Conservation (phyloP, 1,284 basidiomycete genomes). For the Somion occarium region DNA sequence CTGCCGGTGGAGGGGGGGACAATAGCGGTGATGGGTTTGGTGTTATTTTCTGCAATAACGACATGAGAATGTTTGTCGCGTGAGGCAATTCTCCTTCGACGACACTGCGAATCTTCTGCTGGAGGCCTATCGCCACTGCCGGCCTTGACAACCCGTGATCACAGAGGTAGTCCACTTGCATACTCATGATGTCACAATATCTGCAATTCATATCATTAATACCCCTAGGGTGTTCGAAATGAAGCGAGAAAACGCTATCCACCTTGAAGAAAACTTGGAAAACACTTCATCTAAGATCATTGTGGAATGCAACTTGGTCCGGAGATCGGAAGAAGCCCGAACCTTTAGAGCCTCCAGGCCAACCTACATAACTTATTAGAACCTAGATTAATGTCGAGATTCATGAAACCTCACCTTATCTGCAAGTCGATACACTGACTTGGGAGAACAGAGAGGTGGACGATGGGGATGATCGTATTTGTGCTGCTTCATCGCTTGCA, state of each 20-base stretch:
- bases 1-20: too few species aligned
- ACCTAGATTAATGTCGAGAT: neutral
- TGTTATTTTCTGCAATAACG: neutral
- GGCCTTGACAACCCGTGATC: neutral
- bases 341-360: slow-evolving; percentile 10
- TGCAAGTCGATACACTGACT: slow-evolving; percentile 16
- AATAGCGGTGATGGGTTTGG: too few species aligned
- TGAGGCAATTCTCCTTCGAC: slow-evolving; percentile 3
- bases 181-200: slow-evolving; percentile 7
- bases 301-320: neutral
- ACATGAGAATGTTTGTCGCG: neutral
- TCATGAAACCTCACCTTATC: slow-evolving; percentile 7
- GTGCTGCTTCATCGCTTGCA: neutral
- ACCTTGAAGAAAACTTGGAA: slow-evolving; percentile 15
- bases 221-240: neutral
- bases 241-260: neutral
- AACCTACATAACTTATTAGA: slow-evolving; percentile 5
- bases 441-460: slow-evolving; percentile 11
- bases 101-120: slow-evolving; percentile 4
- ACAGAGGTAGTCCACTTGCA: slow-evolving; percentile 5
- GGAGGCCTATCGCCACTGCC: neutral
- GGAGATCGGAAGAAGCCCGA: slow-evolving; percentile 7
- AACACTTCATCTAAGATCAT: slow-evolving; percentile 14
- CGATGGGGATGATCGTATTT: slow-evolving; percentile 3
- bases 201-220: neutral